A percentile compares a stretch with the other conserved stretches of the same genome.
phyloP scores from a whole-genome alignment of 345 rosid species.

The Boechera retrofracta region DNA sequence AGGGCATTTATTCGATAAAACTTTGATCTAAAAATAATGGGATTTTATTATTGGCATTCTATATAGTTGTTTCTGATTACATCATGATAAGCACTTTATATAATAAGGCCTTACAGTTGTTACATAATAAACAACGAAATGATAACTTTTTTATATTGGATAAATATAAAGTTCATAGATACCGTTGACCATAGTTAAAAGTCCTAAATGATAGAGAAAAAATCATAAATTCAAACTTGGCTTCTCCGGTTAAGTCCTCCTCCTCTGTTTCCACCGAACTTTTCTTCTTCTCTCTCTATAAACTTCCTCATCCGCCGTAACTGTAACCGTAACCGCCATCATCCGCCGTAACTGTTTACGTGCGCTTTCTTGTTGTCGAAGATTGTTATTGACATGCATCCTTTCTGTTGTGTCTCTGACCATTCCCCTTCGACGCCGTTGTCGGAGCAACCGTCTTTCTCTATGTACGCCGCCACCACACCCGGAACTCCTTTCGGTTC shows the following conservation, averaged over 20 bases:
- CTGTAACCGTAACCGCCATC: conserved; percentile 26
- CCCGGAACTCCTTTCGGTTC: conserved; percentile 33
- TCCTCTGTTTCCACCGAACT: conserved; percentile 16
- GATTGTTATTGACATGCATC: conserved; percentile 49
- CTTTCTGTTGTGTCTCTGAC: conserved; percentile 65
- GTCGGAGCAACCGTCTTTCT: conserved; percentile 30
- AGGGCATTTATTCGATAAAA: background rate
- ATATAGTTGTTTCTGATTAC: background rate
- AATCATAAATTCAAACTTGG: background rate
- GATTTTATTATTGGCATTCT: background rate
- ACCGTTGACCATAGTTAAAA: conserved; percentile 11
- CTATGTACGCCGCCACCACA: conserved; percentile 30
- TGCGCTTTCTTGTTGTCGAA: conserved; percentile 8
- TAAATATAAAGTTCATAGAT: background rate
- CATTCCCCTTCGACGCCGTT: conserved; percentile 46
- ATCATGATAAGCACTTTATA: conserved; percentile 8
- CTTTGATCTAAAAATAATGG: background rate
- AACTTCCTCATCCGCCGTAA: conserved; percentile 13
- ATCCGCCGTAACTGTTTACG: background rate
- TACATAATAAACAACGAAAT: conserved; percentile 1
- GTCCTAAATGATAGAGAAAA: background rate
- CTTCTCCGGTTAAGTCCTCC: conserved; percentile 30
- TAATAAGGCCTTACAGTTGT: background rate
- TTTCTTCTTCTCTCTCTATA: background rate
- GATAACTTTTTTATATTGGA: background rate